phyloP scores from a whole-genome alignment of 345 rosid genomes.

The Rhizophora apiculata region DNA sequence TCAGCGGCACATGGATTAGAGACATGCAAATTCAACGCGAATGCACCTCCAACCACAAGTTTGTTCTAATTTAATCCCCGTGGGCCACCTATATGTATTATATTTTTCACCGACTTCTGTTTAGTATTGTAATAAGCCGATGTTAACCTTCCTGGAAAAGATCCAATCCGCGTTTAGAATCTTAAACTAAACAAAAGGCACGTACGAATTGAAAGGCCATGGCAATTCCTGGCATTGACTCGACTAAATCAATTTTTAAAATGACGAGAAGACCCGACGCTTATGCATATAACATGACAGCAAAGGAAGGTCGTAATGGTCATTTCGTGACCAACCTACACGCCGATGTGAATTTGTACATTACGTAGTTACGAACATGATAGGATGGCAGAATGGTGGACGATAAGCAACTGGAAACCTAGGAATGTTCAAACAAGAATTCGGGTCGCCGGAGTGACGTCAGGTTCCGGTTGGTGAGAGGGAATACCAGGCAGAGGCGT shows the following conservation, averaged over 20 bases:
- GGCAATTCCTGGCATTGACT: neutral
- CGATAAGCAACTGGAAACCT: conserved; percentile 22
- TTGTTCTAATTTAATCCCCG: conserved; percentile 18
- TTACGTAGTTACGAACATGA: conserved; percentile 17
- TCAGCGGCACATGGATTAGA: conserved; percentile 12
- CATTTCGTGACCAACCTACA: conserved; percentile 1
- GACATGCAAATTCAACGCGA: conserved; percentile 16
- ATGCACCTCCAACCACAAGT: conserved; percentile 23
- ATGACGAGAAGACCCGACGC: conserved; percentile 23
- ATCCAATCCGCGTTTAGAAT: neutral
- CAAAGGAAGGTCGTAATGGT: conserved; percentile 17
- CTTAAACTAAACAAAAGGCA: neutral
- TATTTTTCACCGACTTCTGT: conserved; percentile 19
- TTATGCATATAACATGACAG: neutral
- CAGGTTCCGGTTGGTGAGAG: conserved; percentile 13
- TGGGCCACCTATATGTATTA: neutral
- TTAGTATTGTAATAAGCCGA: neutral
- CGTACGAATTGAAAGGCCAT: neutral
- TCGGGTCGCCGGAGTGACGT: conserved; percentile 10
- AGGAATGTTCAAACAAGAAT: neutral
- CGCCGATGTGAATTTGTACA: conserved; percentile 9
- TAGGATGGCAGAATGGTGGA: conserved; percentile 25
- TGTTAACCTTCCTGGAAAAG: neutral
- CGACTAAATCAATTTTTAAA: neutral
- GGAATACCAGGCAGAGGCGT: neutral